Conservation (phyloP, 169 alveolate species). For the Besnoitia besnoiti region DNA sequence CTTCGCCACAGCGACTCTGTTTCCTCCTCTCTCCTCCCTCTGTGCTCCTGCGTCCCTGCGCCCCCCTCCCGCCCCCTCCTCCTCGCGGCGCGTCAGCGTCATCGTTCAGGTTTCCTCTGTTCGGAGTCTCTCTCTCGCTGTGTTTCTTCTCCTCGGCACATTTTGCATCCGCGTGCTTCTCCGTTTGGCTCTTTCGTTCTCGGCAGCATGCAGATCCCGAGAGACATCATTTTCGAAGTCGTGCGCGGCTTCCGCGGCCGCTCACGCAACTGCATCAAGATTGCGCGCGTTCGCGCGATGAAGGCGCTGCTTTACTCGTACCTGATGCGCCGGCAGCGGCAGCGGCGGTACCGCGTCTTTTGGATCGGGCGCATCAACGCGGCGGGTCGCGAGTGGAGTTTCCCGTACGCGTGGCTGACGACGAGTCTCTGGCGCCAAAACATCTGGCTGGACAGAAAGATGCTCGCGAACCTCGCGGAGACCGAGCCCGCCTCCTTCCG, state of each 20-base stretch:
- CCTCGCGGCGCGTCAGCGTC: background rate
- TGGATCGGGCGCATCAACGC: slow-evolving; percentile 70
- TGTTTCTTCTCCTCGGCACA: background rate
- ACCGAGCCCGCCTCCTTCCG: slow-evolving; percentile 69
- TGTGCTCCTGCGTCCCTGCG: background rate
- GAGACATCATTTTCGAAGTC: slow-evolving; percentile 62
- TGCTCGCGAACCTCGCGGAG: slow-evolving; percentile 63
- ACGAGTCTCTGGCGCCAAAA: slow-evolving; percentile 57
- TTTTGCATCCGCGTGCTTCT: background rate
- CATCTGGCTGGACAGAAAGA: slow-evolving; percentile 60
- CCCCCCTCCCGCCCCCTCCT: background rate
- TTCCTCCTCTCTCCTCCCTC: background rate
- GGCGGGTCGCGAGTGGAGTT: slow-evolving; percentile 65
- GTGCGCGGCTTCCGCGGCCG: slow-evolving; percentile 70
- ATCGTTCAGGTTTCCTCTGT: background rate
- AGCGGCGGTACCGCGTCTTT: slow-evolving; percentile 52
- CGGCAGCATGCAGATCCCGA: slow-evolving; percentile 66
- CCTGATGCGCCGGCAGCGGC: slow-evolving; percentile 55
- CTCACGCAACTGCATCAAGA: slow-evolving; percentile 54
- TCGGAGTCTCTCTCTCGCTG: background rate
- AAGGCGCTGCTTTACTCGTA: slow-evolving; percentile 39
- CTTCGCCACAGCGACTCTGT: background rate
- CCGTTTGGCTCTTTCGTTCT: background rate
- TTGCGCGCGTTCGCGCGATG: slow-evolving; percentile 63
- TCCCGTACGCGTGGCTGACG: slow-evolving; percentile 62